Conservation (phyloP, 495 filamentous ascomycete species). For the Ramalina intermedia region DNA sequence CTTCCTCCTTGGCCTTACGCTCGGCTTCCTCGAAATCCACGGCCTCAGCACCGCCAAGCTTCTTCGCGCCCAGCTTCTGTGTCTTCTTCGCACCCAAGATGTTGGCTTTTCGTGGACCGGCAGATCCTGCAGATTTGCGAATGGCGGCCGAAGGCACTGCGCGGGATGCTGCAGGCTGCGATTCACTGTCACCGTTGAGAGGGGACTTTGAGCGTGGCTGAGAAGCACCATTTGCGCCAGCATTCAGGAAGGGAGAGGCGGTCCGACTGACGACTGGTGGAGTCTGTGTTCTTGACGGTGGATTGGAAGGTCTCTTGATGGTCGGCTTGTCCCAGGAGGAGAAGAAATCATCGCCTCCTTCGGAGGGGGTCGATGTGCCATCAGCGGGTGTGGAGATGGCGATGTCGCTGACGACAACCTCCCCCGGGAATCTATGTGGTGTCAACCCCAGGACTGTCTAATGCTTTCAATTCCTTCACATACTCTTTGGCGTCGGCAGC, state of each 20-base stretch:
- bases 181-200: constrained; percentile 38
- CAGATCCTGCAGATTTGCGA: constrained; percentile 48
- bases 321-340: constrained; percentile 96
- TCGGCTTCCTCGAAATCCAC: constrained; percentile 97
- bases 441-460: constrained; percentile 5
- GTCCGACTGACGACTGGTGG: constrained; percentile 75
- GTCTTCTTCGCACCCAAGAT: constrained; percentile 84
- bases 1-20: constrained; percentile 92
- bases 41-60: constrained; percentile 52
- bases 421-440: constrained; percentile 54
- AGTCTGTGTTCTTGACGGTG: constrained; percentile 79
- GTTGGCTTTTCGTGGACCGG: constrained; percentile 59
- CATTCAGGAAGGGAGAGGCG: constrained; percentile 74
- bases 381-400: constrained; percentile 43
- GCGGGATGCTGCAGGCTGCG: constrained; percentile 45
- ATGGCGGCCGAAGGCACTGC: constrained; percentile 60
- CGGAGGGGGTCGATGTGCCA: constrained; percentile 55
- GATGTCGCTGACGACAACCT: constrained; percentile 73
- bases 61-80: constrained; percentile 80
- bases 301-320: constrained; percentile 92
- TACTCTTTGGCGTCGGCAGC: constrained; percentile 70
- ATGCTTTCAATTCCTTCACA: constrained; percentile 15
- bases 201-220: constrained; percentile 66
- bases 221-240: constrained; percentile 54
- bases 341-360: constrained; percentile 78